A percentile compares a stretch with the other conserved stretches of the same genome.
phyloP scores from a whole-genome alignment of 257 asterid species.

The Phtheirospermum japonicum region DNA sequence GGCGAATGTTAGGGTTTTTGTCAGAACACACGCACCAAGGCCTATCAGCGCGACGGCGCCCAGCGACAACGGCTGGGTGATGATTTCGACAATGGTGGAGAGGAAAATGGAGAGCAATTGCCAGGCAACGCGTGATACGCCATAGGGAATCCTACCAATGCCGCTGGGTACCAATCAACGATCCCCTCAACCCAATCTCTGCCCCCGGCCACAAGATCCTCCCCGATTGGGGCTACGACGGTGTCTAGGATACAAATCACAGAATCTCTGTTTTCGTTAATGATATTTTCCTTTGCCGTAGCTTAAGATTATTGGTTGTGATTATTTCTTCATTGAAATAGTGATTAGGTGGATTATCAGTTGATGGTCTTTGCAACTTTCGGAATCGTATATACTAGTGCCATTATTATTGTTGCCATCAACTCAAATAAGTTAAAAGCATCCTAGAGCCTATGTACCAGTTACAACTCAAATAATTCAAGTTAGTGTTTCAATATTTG shows the following conservation, averaged over 20 bases:
- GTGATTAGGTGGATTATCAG: too few species aligned
- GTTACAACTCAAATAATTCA: constrained; percentile 7
- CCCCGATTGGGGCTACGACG: too few species aligned
- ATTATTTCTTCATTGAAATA: constrained; percentile 1
- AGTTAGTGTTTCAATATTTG: too few species aligned
- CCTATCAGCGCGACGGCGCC: constrained; percentile 96
- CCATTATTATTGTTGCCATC: neutral
- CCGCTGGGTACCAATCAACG: too few species aligned
- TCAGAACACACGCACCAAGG: constrained; percentile 78
- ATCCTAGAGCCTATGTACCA: constrained; percentile 10
- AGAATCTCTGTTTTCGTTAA: too few species aligned
- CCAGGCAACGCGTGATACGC: constrained; percentile 80
- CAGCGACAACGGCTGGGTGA: constrained; percentile 84
- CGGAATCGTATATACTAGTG: neutral
- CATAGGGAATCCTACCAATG: too few species aligned
- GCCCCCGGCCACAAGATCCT: too few species aligned
- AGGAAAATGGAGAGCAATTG: constrained; percentile 77
- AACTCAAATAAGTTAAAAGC: constrained; percentile 2
- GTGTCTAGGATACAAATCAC: too few species aligned
- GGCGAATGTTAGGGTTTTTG: constrained; percentile 82
- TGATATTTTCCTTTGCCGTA: too few species aligned
- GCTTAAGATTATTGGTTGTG: neutral
- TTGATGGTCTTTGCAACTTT: neutral
- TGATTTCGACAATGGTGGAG: constrained; percentile 90
- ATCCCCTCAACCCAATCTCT: too few species aligned